Conservation (phyloP, 2,329 filamentous ascomycete genomes). For the Curvularia hawaiiensis region DNA sequence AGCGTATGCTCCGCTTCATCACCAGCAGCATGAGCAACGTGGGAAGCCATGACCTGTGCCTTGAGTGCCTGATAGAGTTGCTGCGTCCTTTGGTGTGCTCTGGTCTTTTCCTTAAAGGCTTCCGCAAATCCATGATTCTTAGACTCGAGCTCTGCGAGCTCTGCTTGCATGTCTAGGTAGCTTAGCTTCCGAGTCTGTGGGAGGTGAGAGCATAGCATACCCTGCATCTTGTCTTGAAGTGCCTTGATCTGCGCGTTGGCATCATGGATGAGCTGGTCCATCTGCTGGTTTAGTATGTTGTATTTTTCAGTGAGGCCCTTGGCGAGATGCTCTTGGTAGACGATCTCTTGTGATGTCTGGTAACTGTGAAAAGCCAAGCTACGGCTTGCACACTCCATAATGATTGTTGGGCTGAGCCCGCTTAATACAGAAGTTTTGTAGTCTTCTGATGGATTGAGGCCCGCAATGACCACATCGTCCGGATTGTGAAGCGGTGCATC, state of each 20-base stretch:
- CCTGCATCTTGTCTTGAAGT: conserved; percentile 67
- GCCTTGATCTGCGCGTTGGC: conserved; percentile 74
- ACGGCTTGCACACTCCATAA: conserved; percentile 85
- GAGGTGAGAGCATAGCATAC: conserved; percentile 50
- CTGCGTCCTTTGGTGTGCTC: conserved; percentile 71
- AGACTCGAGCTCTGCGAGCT: conserved; percentile 67
- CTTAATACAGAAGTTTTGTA: conserved; percentile 88
- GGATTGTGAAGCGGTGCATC: conserved; percentile 68
- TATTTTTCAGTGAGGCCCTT: conserved; percentile 77
- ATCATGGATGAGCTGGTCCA: conserved; percentile 76
- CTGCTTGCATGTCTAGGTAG: conserved; percentile 59
- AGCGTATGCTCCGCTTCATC: conserved; percentile 48
- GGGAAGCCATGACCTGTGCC: conserved; percentile 58
- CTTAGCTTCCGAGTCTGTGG: neutral
- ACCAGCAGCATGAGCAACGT: conserved; percentile 61
- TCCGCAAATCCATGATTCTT: conserved; percentile 75
- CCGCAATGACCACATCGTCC: conserved; percentile 74
- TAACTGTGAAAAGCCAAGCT: conserved; percentile 87
- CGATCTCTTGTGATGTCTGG: conserved; percentile 81
- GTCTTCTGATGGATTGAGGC: conserved; percentile 80
- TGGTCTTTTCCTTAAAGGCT: conserved; percentile 71
- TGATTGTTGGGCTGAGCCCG: conserved; percentile 77
- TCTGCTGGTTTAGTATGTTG: conserved; percentile 63
- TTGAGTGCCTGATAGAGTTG: conserved; percentile 64
- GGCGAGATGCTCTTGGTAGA: conserved; percentile 77